These are phyloP conservation scores for Ilyonectria robusta DNA, from an alignment of 2,329 filamentous ascomycete genomes.

Conservation along the genomic window DNA sequence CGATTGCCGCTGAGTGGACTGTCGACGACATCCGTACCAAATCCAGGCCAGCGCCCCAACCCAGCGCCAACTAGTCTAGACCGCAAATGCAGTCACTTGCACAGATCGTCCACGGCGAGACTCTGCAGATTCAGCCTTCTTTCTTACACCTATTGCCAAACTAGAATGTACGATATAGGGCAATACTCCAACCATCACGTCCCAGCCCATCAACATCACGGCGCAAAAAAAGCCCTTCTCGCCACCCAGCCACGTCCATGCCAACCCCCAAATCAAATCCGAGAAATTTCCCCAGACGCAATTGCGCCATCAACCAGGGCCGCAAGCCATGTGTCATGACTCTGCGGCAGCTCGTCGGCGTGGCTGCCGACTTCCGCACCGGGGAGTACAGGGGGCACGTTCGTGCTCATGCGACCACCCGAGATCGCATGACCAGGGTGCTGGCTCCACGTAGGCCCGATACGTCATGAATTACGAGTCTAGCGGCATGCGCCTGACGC, in stretches of 20 bases:
- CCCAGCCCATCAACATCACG: not conserved
- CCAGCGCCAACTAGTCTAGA: not conserved
- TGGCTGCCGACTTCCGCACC: slow-evolving; percentile 28
- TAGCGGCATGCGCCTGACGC: slow-evolving; percentile 7
- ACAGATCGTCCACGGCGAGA: not conserved
- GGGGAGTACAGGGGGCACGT: not conserved
- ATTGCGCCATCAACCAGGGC: slow-evolving; percentile 5
- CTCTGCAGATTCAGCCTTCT: not conserved
- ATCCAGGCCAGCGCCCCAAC: not conserved
- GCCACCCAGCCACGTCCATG: not conserved
- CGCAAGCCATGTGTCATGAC: not conserved
- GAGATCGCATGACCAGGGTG: slow-evolving; percentile 22
- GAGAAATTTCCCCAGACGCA: not conserved
- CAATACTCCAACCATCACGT: not conserved
- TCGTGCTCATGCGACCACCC: slow-evolving; percentile 28
- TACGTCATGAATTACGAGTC: slow-evolving; percentile 29
- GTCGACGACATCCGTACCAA: not conserved
- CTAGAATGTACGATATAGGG: not conserved
- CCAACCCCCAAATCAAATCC: not conserved
- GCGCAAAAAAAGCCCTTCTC: not conserved
- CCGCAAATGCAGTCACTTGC: not conserved
- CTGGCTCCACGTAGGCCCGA: slow-evolving; percentile 14
- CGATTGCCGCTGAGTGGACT: slow-evolving; percentile 2
- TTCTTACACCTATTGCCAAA: not conserved
- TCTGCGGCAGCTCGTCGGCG: not conserved